Evolutionary conservation across 202 grass and related monocot species (phyloP).

Genomic region (Zoysia matrella): DNA sequence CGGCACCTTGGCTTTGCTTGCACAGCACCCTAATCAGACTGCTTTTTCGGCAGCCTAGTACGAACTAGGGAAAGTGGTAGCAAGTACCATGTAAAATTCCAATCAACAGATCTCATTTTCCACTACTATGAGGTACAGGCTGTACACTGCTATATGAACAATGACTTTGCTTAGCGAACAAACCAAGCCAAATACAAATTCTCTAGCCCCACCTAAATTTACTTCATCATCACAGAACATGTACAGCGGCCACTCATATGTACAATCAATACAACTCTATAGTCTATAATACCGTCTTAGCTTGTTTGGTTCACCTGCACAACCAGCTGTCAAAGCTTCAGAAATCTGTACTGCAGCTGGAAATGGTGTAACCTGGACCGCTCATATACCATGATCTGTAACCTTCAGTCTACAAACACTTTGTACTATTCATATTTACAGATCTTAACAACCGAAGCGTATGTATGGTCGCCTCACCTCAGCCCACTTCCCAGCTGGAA

Average conservation of each 20-base stretch:
- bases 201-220: neutral
- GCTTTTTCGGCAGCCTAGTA: neutral
- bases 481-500: neutral
- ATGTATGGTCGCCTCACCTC: neutral
- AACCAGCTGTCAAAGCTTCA: neutral
- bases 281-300: neutral
- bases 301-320: conserved; percentile 7
- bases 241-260: neutral
- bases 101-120: neutral
- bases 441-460: neutral
- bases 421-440: conserved; percentile 29
- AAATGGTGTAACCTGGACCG: conserved; percentile 1
- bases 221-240: conserved; percentile 14
- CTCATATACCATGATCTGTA: conserved; percentile 17
- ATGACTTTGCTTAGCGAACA: conserved; percentile 34
- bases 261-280: neutral
- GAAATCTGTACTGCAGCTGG: neutral
- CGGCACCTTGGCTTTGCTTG: conserved; percentile 16
- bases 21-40: conserved; percentile 23
- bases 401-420: neutral
- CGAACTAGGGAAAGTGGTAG: neutral
- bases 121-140: neutral
- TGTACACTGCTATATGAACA: conserved; percentile 8
- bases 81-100: neutral
- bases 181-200: conserved; percentile 12